phyloP scores from a whole-genome alignment of 176 grass and related monocot species.

The Bolboschoenus planiculmis region DNA sequence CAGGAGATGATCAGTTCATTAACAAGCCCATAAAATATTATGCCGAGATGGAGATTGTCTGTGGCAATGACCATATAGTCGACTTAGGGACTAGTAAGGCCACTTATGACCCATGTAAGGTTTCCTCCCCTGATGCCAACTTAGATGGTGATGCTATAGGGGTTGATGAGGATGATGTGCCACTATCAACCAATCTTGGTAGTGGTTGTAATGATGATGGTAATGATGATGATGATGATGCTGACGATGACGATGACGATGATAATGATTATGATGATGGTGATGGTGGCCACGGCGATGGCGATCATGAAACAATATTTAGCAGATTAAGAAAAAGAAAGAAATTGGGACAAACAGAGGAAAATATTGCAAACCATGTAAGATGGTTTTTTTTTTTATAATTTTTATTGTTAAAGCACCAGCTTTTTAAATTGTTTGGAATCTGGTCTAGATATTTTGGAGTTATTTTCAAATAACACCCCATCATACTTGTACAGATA shows the following conservation, averaged over 20 bases:
- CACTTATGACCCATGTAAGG: background rate
- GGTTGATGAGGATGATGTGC: background rate
- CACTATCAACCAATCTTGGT: background rate
- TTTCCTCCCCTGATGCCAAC: background rate
- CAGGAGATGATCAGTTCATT: conserved; percentile 1
- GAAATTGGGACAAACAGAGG: background rate
- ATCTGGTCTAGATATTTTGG: background rate
- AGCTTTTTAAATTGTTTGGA: background rate
- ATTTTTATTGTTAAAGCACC: background rate
- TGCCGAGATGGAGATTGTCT: background rate
- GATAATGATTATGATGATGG: background rate
- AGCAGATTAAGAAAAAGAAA: background rate
- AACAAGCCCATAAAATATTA: conserved; percentile 18
- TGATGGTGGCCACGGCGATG: background rate
- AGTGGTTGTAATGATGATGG: background rate
- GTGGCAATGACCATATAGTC: background rate
- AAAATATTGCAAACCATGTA: background rate
- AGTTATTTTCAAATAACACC: background rate
- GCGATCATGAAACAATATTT: background rate
- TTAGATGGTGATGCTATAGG: conserved; percentile 1
- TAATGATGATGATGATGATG: background rate
- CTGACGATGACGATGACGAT: background rate
- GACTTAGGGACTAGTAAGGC: background rate
- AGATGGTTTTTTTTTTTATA: background rate
- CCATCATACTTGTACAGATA: background rate